A percentile compares a stretch with the other conserved stretches of the same genome.
Conservation (phyloP, 148 eudicot genomes). For the Rhododendron mucronatum region DNA sequence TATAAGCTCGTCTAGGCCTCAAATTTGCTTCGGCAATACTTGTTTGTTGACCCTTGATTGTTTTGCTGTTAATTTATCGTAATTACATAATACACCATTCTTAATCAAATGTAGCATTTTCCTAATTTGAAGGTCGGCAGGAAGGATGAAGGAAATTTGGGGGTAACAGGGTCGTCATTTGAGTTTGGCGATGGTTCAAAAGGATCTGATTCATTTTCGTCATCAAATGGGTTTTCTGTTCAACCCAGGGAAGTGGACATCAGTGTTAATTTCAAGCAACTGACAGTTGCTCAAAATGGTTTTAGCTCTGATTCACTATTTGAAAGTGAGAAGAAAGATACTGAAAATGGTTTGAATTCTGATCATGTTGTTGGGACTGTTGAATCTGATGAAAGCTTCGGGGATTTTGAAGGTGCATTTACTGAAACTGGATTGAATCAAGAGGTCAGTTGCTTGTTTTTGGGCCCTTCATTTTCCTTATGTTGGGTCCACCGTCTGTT, state of each 20-base stretch:
- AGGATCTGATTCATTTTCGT: slow-evolving; percentile 36
- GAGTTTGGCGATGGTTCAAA: slow-evolving; percentile 20
- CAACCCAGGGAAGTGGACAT: slow-evolving; percentile 19
- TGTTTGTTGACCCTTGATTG: not conserved
- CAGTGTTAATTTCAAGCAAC: slow-evolving; percentile 24
- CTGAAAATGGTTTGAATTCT: slow-evolving; percentile 26
- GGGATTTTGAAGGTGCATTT: slow-evolving; percentile 57
- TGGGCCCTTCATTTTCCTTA: not conserved
- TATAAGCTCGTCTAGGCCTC: not conserved
- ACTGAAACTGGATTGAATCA: slow-evolving; percentile 31
- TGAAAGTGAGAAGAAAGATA: slow-evolving; percentile 18
- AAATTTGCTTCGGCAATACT: not conserved
- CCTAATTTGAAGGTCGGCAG: slow-evolving; percentile 19
- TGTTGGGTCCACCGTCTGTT: not conserved
- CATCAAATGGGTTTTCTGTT: slow-evolving; percentile 18
- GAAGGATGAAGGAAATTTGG: slow-evolving; percentile 38
- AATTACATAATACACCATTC: not conserved
- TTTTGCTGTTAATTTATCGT: not conserved
- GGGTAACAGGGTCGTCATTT: slow-evolving; percentile 22
- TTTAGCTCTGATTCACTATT: slow-evolving; percentile 24
- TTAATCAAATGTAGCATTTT: slow-evolving; percentile 5
- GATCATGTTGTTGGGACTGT: slow-evolving; percentile 20
- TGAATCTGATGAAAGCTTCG: slow-evolving; percentile 57
- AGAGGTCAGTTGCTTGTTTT: slow-evolving; percentile 38
- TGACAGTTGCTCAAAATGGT: slow-evolving; percentile 23